These are phyloP conservation scores for Wickerhamiella hasegawae DNA, from an alignment of 805 yeast species.

Conservation along the genomic window DNA sequence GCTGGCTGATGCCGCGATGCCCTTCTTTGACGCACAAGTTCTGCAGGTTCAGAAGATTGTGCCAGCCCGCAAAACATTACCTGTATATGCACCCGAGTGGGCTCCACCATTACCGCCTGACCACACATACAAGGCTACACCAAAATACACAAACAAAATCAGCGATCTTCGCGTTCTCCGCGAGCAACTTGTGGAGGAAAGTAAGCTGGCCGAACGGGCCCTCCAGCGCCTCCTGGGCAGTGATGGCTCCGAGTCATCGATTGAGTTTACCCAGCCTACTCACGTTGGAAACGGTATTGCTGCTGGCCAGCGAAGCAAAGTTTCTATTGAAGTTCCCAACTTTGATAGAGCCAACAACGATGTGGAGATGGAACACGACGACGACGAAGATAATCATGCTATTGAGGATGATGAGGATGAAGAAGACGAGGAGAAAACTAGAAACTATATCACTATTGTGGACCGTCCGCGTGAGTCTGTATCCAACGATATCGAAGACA, in stretches of 20 bases:
- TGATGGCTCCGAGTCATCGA: constrained; percentile 12
- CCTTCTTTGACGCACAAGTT: constrained; percentile 32
- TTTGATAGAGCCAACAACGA: constrained; percentile 1
- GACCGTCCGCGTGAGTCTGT: too few relatives aligned
- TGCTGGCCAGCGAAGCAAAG: neutral
- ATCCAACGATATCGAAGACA: too few relatives aligned
- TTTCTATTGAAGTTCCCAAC: too few relatives aligned
- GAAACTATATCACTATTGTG: too few relatives aligned
- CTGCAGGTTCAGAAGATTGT: constrained; percentile 3
- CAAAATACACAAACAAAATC: constrained; percentile 43
- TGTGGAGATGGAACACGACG: neutral
- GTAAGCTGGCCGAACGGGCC: constrained; percentile 66
- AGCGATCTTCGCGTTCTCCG: constrained; percentile 59
- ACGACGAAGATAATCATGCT: neutral
- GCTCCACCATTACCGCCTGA: constrained; percentile 87
- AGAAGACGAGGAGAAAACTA: constrained; percentile 1
- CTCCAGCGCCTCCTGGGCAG: constrained; percentile 37
- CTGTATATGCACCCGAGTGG: constrained; percentile 36
- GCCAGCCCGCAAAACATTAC: neutral
- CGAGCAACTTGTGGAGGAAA: constrained; percentile 62
- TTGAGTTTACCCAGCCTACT: constrained; percentile 5
- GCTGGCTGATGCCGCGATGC: constrained; percentile 29
- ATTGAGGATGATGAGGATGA: neutral
- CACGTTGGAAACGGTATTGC: neutral
- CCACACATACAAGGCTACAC: constrained; percentile 72